phyloP scores from a whole-genome alignment of 176 grass and related monocot genomes.

The Paspalum vaginatum region DNA sequence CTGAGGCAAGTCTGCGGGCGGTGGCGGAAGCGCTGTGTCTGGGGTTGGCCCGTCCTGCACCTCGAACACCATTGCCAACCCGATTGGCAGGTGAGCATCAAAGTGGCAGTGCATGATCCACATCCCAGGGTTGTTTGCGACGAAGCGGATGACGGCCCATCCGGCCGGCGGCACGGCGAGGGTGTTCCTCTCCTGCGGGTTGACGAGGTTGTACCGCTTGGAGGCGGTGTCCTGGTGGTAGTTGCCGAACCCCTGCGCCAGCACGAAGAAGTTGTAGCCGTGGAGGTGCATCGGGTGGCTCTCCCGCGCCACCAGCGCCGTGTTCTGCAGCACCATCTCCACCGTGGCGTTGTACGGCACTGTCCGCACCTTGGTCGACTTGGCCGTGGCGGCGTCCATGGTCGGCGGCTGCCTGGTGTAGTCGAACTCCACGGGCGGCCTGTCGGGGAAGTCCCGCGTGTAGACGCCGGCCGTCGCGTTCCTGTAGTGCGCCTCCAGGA shows the following conservation, averaged over 20 bases:
- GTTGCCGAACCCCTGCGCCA: slow-evolving; percentile 68
- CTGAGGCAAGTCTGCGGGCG: slow-evolving; percentile 45
- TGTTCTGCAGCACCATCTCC: slow-evolving; percentile 69
- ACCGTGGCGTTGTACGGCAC: slow-evolving; percentile 48
- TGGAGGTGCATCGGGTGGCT: slow-evolving; percentile 68
- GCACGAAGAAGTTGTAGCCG: slow-evolving; percentile 56
- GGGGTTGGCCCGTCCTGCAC: slow-evolving; percentile 57
- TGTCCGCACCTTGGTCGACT: slow-evolving; percentile 50
- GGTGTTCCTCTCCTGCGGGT: slow-evolving; percentile 60
- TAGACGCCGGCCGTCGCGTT: slow-evolving; percentile 39
- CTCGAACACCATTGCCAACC: slow-evolving; percentile 59
- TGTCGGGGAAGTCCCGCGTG: slow-evolving; percentile 59
- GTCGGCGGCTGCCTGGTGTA: slow-evolving; percentile 9
- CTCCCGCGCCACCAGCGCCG: slow-evolving; percentile 45
- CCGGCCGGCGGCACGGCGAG: slow-evolving; percentile 46
- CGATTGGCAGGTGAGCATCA: slow-evolving; percentile 53
- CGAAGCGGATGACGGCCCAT: slow-evolving; percentile 64
- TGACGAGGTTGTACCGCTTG: slow-evolving; percentile 46
- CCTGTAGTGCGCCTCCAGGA: slow-evolving; percentile 45
- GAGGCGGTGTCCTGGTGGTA: slow-evolving; percentile 7
- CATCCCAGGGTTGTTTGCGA: slow-evolving; percentile 65
- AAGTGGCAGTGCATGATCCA: slow-evolving; percentile 81
- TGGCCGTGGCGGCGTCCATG: slow-evolving; percentile 17
- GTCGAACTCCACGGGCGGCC: slow-evolving; percentile 42
- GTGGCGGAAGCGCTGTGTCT: slow-evolving; percentile 34